Base-by-base conservation (phyloP, 768 basidiomycete genomes). In the Mycena alexandri region DNA sequence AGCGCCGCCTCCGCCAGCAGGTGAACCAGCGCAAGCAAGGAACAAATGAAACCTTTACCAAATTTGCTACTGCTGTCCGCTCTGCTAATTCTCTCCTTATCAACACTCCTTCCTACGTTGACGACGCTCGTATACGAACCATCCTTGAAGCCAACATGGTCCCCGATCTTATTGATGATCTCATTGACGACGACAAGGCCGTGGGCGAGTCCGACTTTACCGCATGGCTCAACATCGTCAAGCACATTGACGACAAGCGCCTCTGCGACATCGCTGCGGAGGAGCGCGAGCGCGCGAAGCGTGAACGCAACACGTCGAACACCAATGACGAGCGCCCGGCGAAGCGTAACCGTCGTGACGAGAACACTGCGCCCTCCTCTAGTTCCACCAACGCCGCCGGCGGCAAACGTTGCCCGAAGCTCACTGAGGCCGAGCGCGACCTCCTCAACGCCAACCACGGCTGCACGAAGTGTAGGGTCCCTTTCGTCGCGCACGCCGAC, bases 101-200 rank as follows among this genome's bases (percentile, higher is more conserved):
- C 43, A 58, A 58, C 43, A 58, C 56, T 25, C 5, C 22, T 8
- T 29, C 42, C 56, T 42, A 58, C 29, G 13, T 58, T 14, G 44
- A 46, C 56, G 17, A 43, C 14, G 56, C 42, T 1, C 43, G 22
- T 5, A 17, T 58, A 42, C n/a, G 56, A 21, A 13, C 34, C 10
- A 6, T 58, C 19, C 56, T 58, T 41, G 56, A 58, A 33, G 7
- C 51, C 1, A 33, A 33, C 22, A 58, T 58, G 56, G 6, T 25
- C 9, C 16, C 22, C 5, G 56, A 58, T n/a, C 56, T 58, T 19
- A 16, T 14, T 1, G 43, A 58, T 3, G 38, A 38, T 5, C 14
- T 11, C 38, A 14, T 11, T 17, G 43, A 58, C 43, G 43, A 52
- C 3, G 29, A 3, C 29, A 34, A 52, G 16, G 29, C 33, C 33